Base-by-base conservation (phyloP, 2,329 filamentous ascomycete genomes). In the Gliomastix tumulicola region DNA sequence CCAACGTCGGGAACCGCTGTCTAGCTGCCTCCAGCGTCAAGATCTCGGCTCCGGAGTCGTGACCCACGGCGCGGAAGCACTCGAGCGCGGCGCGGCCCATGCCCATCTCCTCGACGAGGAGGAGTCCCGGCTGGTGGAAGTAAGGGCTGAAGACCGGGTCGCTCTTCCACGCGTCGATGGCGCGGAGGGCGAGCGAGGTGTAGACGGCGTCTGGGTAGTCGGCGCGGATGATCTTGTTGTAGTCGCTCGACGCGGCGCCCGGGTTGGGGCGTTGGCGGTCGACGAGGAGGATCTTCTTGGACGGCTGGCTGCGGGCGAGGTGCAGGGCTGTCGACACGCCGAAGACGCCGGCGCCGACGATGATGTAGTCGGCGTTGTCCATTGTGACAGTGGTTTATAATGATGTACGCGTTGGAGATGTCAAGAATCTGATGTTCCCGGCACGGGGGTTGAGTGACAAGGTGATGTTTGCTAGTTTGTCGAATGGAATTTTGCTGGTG, bases 181-280 rank as follows among this genome's bases (percentile, higher is more conserved):
- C 62, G 32, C 71, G 67, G 37, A 75, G 55, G 3, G 72, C 65
- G 27, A 76, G 48, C 11, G 71, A 58, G 2, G 69, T 68, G 41
- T 79, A 77, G 44, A 70, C 76, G 0, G 60, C 57, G 41, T 77
- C 70, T 41, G 73, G 69, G 43, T 78, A 77, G 45, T 77, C 72
- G 10, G 66, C 71, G 2, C 74, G 65, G 32, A 79, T 60, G 39
- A 79, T 78, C 55, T 79, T 79, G 50, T 78, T 79, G 33, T 78
- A 48, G 45, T 79, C 73, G 41, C 73, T 71, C 20, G 65, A 73
- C 1, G 72, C 75, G 25, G 20, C 34, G 5, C n/a, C 10, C 6
- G 22, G 17, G 19, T 17, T 16, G 7, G 34, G 34, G 7, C 19
- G 18, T 18, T 28, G 18, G n/a, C 34, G n/a, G 25, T 36, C 34